A percentile compares a stretch with the other conserved stretches of the same genome.
Conservation (phyloP, 306 rosid species). For the Betula pendula region DNA sequence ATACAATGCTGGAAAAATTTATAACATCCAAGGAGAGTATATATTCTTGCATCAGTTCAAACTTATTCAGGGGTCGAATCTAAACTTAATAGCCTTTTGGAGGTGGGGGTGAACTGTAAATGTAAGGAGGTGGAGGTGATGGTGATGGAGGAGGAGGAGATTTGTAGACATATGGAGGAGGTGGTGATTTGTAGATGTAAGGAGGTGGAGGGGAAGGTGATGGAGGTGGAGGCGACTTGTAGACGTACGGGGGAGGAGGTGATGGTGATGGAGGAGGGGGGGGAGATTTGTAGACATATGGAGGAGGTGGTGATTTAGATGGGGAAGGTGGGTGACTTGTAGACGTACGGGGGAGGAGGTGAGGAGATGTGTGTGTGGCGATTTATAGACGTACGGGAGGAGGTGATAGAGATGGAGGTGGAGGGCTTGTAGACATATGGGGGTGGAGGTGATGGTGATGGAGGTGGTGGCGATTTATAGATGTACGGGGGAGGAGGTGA, state of each 20-base stretch:
- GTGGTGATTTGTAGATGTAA: too few species aligned
- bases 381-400: neutral
- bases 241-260: too few species aligned
- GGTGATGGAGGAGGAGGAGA: too few species aligned
- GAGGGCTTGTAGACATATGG: neutral
- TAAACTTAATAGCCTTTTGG: neutral
- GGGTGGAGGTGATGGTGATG: neutral
- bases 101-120: neutral
- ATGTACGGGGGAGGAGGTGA: too few species aligned
- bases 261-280: too few species aligned
- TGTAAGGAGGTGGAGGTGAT: neutral
- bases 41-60: neutral
- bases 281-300: too few species aligned
- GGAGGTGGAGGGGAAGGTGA: too few species aligned
- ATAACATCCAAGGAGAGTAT: neutral
- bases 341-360: neutral
- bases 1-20: neutral
- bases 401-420: neutral
- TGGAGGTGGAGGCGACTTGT: too few species aligned
- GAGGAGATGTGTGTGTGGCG: neutral
- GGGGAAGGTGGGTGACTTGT: neutral
- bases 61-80: too few species aligned
- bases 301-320: neutral
- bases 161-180: too few species aligned
- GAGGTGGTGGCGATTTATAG: too few species aligned